Evolutionary conservation across 441 rosid genomes (phyloP).

Genomic region (Aquilaria agallochum): DNA sequence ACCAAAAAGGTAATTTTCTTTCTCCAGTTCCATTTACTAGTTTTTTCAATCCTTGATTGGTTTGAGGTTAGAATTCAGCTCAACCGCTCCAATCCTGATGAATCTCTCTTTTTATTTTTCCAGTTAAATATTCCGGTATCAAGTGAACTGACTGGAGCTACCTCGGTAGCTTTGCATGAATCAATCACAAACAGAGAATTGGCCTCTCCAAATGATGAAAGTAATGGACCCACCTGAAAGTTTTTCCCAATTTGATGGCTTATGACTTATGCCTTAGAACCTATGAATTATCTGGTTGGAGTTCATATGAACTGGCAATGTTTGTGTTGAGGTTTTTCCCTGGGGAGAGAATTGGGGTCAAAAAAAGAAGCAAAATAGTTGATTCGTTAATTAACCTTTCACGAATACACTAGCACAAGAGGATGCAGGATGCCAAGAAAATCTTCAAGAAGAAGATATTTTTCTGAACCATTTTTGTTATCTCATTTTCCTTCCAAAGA

Average conservation of each 20-base stretch:
- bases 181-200: slow-evolving; percentile 20
- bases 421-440: too few species aligned
- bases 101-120: not conserved
- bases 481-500: too few species aligned
- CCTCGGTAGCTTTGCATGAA: slow-evolving; percentile 18
- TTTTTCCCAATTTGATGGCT: not conserved
- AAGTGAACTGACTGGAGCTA: slow-evolving; percentile 29
- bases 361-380: too few species aligned
- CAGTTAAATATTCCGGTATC: slow-evolving; percentile 34
- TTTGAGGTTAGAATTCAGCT: not conserved
- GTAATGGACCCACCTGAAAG: slow-evolving; percentile 28
- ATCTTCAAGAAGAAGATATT: too few species aligned
- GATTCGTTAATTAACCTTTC: too few species aligned
- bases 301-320: too few species aligned
- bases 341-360: too few species aligned
- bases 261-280: too few species aligned
- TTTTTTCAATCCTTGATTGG: not conserved
- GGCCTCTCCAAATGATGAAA: slow-evolving; percentile 25
- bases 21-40: not conserved
- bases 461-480: too few species aligned
- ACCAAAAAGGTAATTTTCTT: slow-evolving; percentile 35
- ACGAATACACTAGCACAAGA: too few species aligned
- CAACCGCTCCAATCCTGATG: not conserved
- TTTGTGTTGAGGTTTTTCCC: too few species aligned
- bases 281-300: too few species aligned